phyloP scores from a whole-genome alignment of 192 early-diverging fungal species.

The Coemansia pectinata region DNA sequence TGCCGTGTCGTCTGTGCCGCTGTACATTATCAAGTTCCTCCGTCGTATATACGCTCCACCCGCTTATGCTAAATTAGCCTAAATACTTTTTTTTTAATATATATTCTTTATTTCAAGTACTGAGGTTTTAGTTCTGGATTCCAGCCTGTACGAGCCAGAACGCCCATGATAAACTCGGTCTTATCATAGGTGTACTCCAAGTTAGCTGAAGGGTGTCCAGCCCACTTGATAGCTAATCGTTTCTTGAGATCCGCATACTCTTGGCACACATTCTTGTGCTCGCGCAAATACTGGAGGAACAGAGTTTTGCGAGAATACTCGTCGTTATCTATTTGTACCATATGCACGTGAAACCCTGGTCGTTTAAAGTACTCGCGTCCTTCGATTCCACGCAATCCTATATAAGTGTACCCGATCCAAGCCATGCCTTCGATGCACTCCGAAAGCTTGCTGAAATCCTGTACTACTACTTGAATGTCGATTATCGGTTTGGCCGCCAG shows the following conservation, averaged over 20 bases:
- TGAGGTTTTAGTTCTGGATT: too few species aligned
- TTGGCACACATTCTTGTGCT: not conserved
- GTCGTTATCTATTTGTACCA: conserved; percentile 6
- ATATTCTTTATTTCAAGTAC: not conserved
- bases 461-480: conserved; percentile 21
- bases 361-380: conserved; percentile 22
- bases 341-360: conserved; percentile 9
- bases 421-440: conserved; percentile 6
- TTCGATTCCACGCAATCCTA: conserved; percentile 5
- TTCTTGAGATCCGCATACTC: conserved; percentile 24
- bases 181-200: conserved; percentile 11
- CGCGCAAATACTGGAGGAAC: conserved; percentile 14
- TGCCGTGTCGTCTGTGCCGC: conserved; percentile 79
- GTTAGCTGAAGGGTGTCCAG: not conserved
- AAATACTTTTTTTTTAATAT: not conserved
- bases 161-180: conserved; percentile 21
- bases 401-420: not conserved
- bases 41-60: conserved; percentile 82
- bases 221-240: conserved; percentile 15
- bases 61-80: conserved; percentile 82
- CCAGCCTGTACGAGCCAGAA: conserved; percentile 5
- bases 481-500: conserved; percentile 29
- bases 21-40: conserved; percentile 83
- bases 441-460: conserved; percentile 1
- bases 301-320: conserved; percentile 11